These are phyloP conservation scores for Zelonia costaricensis DNA, from an alignment of 208 protist species.

Conservation along the genomic window DNA sequence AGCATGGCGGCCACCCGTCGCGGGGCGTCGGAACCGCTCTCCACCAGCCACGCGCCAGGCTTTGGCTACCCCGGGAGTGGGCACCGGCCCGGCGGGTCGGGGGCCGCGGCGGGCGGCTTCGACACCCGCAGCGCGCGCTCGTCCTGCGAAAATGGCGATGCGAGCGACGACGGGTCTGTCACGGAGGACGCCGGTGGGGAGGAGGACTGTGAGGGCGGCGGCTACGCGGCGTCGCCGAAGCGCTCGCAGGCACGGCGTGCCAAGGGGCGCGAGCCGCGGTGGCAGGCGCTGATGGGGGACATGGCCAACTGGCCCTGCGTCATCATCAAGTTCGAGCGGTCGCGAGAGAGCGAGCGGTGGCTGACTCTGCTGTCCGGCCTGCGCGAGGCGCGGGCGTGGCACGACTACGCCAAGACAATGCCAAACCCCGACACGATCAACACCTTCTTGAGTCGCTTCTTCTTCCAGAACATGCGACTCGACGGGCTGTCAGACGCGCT, in stretches of 20 bases:
- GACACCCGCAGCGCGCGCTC: constrained; percentile 3
- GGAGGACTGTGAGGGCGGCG: neutral
- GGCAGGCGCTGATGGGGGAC: constrained; percentile 4
- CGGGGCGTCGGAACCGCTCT: too few relatives aligned
- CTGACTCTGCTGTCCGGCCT: constrained; percentile 46
- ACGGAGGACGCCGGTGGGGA: neutral
- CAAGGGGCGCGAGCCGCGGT: neutral
- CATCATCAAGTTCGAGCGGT: constrained; percentile 58
- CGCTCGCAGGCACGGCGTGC: neutral
- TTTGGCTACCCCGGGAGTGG: too few relatives aligned
- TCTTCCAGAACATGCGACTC: constrained; percentile 79
- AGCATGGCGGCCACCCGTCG: too few relatives aligned
- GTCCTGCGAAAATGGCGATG: neutral
- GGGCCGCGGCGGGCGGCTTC: too few relatives aligned
- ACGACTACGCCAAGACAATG: constrained; percentile 54
- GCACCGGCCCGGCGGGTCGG: too few relatives aligned
- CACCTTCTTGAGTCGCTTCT: constrained; percentile 65
- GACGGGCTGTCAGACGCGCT: constrained; percentile 50
- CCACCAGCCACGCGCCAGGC: too few relatives aligned
- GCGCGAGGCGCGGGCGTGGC: constrained; percentile 63
- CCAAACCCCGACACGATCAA: constrained; percentile 74
- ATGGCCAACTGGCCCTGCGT: constrained; percentile 43
- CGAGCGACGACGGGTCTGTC: neutral
- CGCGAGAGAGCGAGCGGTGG: constrained; percentile 78
- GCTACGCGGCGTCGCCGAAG: neutral